Base-by-base conservation (phyloP, 345 rosid species). In the Murraya koenigii region DNA sequence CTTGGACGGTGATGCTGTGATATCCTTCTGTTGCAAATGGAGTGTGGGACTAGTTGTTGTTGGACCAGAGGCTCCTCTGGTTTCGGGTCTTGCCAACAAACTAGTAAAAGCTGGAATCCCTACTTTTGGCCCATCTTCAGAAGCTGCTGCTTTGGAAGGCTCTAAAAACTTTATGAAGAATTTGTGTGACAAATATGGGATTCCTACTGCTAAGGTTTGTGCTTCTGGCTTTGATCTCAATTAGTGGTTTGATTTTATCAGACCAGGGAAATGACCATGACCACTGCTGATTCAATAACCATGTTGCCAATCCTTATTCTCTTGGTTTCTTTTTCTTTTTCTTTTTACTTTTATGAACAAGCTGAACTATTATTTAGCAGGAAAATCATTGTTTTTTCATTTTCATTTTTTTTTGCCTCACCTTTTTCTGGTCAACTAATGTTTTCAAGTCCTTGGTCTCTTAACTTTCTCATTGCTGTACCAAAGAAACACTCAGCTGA, bases 111-210 rank as follows among this genome's bases (percentile, higher is more conserved):
- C 90, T 9, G 87, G 93, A 59, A 90, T 94, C 60, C 97, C 94
- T 41, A 87, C 97, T 17, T 94, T 94, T 75, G 99, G 99, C 10
- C 97, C 97, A 65, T 94, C 99, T 41, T 91, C 94, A 10, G 92
- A 94, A 86, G 99, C 99, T 59, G 99, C 98, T 74, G 97, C 97
- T 69, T 78, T 96, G 80, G 98, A 96, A 90, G 98, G 99, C 77
- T 96, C 99, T 69, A 96, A 96, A 84, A 85, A 90, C 85, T 94
- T 93, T 80, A 96, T 92, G 99, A 96, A 93, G 86, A 88, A 66
- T 79, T 87, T 96, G 75, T 96, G 98, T 67, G 92, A 89, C 84
- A 94, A 96, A 72, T 94, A 94, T 75, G 82, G 78, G 47, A 94
- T 96, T 83, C 98, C 99, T 80, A 96, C 99, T 6, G 97, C 98